Evolutionary conservation across 495 filamentous ascomycete species (phyloP), one percentile per base, ranked within the genome.

Genomic region (Penicillium cosmopolitanum): DNA sequence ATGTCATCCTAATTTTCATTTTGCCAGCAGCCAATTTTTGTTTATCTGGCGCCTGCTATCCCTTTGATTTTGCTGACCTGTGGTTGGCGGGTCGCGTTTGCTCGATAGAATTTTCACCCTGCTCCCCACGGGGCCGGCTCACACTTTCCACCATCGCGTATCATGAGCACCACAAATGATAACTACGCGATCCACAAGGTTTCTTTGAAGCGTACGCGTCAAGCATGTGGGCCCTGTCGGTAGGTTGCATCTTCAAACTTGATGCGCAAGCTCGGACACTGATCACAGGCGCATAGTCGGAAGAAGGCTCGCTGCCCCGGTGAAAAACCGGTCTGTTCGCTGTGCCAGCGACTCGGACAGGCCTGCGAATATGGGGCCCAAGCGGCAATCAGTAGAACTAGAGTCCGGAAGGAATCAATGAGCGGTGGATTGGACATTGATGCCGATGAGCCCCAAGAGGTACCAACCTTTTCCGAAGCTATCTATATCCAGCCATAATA

Each of bases 221-320:
- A 77, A 61, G 75, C 75, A 28, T 77, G 75, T 56, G 72, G 66
- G 48, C 66, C 70, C 25, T 77, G 75, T 59, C 68, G 75, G 75
- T 76, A 65, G 38, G 65, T 61, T 28, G 16, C 15, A 55, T 19
- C 6, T 4, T 35, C 33, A 18, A 36, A 8, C 23, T n/a, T 23
- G 12, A 50, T 9, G 10, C 16, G 10, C 9, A 13, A 19, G 5
- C 21, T 18, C 1, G 55, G 40, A 36, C 28, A 55, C 56, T 64
- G 34, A 64, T n/a, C n/a, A 38, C 21, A 25, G 18, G 1, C 44
- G 21, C 43, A 11, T 13, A 75, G 74, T 51, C 65, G 74, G 47
- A 76, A 77, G 50, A 77, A 77, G 57, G 73, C 73, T 15, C 71
- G 74, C n/a, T 77, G 74, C 53, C 74, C 74, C 8, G 74, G 74